These are phyloP conservation scores for Colletotrichum siamense DNA, from an alignment of 2,329 filamentous ascomycete genomes.

Conservation along the genomic window DNA sequence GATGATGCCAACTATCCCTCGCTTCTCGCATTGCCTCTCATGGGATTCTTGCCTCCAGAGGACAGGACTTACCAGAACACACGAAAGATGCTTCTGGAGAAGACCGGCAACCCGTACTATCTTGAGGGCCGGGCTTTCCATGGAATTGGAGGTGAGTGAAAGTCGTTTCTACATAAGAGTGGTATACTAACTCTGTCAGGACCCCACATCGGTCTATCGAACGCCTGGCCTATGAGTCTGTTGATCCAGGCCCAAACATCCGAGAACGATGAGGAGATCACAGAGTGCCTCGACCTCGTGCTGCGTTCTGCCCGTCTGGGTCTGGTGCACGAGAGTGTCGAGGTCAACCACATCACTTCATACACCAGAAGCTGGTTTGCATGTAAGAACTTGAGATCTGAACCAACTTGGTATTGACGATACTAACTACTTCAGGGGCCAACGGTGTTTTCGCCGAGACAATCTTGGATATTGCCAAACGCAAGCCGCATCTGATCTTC, in stretches of 20 bases:
- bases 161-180: not conserved
- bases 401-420: not conserved
- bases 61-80: slow-evolving; percentile 88
- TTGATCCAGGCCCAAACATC: slow-evolving; percentile 91
- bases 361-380: slow-evolving; percentile 96
- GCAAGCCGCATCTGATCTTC: slow-evolving; percentile 90
- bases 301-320: slow-evolving; percentile 78
- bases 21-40: slow-evolving; percentile 76
- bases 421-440: slow-evolving; percentile 61
- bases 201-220: slow-evolving; percentile 78
- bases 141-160: slow-evolving; percentile 81
- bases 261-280: slow-evolving; percentile 83
- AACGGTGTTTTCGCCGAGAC: slow-evolving; percentile 96
- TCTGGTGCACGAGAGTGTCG: slow-evolving; percentile 89
- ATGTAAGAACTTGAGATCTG: slow-evolving; percentile 48
- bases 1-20: slow-evolving; percentile 90
- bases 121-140: slow-evolving; percentile 77
- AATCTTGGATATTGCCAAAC: slow-evolving; percentile 84
- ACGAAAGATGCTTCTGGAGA: slow-evolving; percentile 75
- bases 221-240: slow-evolving; percentile 97
- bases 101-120: slow-evolving; percentile 86
- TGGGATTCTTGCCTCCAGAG: slow-evolving; percentile 72
- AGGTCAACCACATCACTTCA: slow-evolving; percentile 69
- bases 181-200: slow-evolving; percentile 34
- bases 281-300: slow-evolving; percentile 73